Conservation (phyloP, 1,284 basidiomycete genomes). For the Taiwanofungus camphoratus region DNA sequence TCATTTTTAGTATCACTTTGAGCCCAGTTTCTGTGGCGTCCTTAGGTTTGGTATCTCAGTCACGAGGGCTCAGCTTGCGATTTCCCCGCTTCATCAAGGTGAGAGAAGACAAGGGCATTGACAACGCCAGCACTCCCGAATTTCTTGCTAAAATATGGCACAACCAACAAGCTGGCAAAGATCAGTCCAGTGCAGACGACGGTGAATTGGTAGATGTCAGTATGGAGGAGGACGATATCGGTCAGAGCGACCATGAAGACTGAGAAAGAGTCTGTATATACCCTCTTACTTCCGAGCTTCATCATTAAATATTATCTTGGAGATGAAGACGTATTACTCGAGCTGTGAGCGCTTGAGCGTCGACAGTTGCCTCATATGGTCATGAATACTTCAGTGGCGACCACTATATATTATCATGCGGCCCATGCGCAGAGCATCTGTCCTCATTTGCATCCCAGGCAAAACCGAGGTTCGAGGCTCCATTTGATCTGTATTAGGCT, state of each 20-base stretch:
- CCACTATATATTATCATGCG: no score
- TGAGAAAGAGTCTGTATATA: background rate
- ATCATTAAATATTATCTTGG: no score
- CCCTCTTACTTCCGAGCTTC: background rate
- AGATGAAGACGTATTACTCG: no score
- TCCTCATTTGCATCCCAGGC: no score
- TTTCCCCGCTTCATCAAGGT: slow-evolving; percentile 86
- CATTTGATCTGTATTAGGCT: no score
- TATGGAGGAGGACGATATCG: slow-evolving; percentile 27
- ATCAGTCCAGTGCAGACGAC: slow-evolving; percentile 39
- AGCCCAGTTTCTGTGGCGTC: slow-evolving; percentile 88
- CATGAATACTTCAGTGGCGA: no score
- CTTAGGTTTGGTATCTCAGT: slow-evolving; percentile 56
- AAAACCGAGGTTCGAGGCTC: no score
- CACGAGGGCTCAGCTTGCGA: slow-evolving; percentile 75
- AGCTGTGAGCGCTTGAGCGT: no score
- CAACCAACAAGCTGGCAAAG: slow-evolving; percentile 47
- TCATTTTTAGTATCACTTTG: slow-evolving; percentile 65
- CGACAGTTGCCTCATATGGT: no score
- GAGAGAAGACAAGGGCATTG: slow-evolving; percentile 77
- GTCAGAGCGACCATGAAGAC: slow-evolving; percentile 7
- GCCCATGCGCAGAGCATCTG: no score
- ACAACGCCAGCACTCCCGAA: slow-evolving; percentile 73
- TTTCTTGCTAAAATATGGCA: slow-evolving; percentile 68
- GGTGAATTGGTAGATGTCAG: slow-evolving; percentile 54